These are phyloP conservation scores for Bombardia bombarda DNA, from an alignment of 495 filamentous ascomycete species.

Conservation along the genomic window DNA sequence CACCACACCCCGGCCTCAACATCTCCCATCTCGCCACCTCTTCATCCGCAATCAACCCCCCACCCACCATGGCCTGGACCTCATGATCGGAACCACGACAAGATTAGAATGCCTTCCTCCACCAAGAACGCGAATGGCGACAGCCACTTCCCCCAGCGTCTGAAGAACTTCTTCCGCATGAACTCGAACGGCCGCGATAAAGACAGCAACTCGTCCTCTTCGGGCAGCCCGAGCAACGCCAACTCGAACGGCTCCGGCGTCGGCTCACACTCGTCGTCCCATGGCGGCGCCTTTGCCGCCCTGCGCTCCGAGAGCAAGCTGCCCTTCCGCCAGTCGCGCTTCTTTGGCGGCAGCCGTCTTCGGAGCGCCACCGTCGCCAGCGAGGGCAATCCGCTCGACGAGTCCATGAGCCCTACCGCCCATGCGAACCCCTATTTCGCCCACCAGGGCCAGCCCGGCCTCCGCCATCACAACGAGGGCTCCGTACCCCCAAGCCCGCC, in stretches of 20 bases:
- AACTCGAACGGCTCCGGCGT: no score
- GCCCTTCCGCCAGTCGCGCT: conserved; percentile 72
- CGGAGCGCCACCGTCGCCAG: conserved; percentile 84
- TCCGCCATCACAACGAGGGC: conserved; percentile 90
- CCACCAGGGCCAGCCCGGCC: conserved; percentile 86
- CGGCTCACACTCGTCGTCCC: no score
- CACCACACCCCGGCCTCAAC: background rate
- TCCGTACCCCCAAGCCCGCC: conserved; percentile 96
- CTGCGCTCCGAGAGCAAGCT: conserved; percentile 49
- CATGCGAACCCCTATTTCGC: conserved; percentile 96
- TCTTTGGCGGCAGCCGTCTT: conserved; percentile 70
- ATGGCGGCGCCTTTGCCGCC: conserved; percentile 28
- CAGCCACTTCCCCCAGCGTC: conserved; percentile 72
- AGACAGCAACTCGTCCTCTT: conserved; percentile 33
- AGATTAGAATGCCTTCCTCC: conserved; percentile 28
- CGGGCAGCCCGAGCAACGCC: conserved; percentile 19
- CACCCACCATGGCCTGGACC: conserved; percentile 21
- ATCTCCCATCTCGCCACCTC: background rate
- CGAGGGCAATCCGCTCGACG: conserved; percentile 85
- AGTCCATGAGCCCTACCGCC: conserved; percentile 83
- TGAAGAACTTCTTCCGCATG: conserved; percentile 98
- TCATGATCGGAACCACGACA: conserved; percentile 16
- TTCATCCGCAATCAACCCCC: background rate
- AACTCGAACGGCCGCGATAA: conserved; percentile 45
- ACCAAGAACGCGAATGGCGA: conserved; percentile 35